Evolutionary conservation across 768 basidiomycete species (phyloP).

Genomic region (Heimioporus sp.): DNA sequence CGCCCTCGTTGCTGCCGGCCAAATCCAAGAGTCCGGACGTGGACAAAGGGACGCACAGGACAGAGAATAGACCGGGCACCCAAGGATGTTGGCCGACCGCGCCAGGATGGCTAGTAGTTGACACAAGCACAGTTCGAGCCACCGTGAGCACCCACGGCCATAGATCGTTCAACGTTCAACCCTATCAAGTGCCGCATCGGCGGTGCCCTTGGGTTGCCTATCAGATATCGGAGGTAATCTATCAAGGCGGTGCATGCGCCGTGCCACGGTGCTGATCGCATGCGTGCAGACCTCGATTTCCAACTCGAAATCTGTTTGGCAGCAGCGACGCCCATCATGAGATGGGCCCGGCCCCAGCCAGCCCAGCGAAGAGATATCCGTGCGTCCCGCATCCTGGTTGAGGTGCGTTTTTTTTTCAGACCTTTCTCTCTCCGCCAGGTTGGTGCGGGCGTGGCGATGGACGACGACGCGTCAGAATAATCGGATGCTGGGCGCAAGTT

Average conservation of each 20-base stretch:
- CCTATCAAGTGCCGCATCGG: not conserved
- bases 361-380: not conserved
- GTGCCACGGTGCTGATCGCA: no score
- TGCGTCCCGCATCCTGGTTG: no score
- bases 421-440: constrained; percentile 10
- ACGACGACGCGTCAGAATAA: constrained; percentile 9
- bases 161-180: no score
- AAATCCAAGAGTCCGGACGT: no score
- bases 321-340: constrained; percentile 44
- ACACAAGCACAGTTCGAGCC: not conserved
- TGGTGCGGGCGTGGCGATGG: constrained; percentile 37
- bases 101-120: no score
- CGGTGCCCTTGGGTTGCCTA: no score
- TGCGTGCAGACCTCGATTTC: constrained; percentile 68
- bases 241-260: constrained; percentile 70
- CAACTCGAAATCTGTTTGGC: constrained; percentile 89
- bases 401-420: no score
- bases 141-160: not conserved
- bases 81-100: no score
- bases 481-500: constrained; percentile 33
- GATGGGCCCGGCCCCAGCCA: constrained; percentile 8
- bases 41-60: no score
- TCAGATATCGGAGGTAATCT: constrained; percentile 56
- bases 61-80: no score
- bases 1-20: no score